phyloP scores from a whole-genome alignment of 2,329 filamentous ascomycete species.

The Pseudogymnoascus sp. region DNA sequence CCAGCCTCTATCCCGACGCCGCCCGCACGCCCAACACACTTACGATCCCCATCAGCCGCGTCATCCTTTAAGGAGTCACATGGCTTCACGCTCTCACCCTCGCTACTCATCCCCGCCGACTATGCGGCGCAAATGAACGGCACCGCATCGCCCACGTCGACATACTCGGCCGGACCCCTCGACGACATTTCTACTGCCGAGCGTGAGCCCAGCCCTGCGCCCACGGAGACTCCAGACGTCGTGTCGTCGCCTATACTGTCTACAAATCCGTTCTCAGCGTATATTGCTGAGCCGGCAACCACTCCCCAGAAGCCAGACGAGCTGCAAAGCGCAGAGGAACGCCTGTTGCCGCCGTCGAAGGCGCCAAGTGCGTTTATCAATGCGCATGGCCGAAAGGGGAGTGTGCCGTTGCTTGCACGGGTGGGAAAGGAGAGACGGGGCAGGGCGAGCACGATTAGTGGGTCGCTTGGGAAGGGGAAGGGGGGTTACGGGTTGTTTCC shows the following conservation, averaged over 20 bases:
- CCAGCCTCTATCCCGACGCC: not conserved
- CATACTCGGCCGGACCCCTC: not conserved
- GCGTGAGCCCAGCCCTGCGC: not conserved
- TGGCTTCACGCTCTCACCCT: slow-evolving; percentile 51
- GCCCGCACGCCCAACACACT: slow-evolving; percentile 19
- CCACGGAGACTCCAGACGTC: not conserved
- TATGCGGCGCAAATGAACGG: slow-evolving; percentile 43
- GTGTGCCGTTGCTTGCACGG: not conserved
- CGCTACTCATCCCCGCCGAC: slow-evolving; percentile 53
- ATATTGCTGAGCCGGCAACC: not conserved
- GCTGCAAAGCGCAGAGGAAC: not conserved
- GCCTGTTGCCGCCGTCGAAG: not conserved
- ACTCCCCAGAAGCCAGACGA: not conserved
- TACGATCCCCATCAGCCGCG: slow-evolving; percentile 32
- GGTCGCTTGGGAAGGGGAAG: not conserved
- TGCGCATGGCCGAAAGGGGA: not conserved
- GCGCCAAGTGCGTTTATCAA: not conserved
- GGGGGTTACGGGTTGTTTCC: not conserved
- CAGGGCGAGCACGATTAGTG: not conserved
- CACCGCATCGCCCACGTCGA: not conserved
- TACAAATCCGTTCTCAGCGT: not conserved
- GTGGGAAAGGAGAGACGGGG: not conserved
- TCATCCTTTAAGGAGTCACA: slow-evolving; percentile 52
- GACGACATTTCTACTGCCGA: not conserved
- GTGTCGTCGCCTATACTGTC: not conserved